These are phyloP conservation scores for Periconia digitata DNA, from an alignment of 2,329 filamentous ascomycete genomes.

Conservation along the genomic window DNA sequence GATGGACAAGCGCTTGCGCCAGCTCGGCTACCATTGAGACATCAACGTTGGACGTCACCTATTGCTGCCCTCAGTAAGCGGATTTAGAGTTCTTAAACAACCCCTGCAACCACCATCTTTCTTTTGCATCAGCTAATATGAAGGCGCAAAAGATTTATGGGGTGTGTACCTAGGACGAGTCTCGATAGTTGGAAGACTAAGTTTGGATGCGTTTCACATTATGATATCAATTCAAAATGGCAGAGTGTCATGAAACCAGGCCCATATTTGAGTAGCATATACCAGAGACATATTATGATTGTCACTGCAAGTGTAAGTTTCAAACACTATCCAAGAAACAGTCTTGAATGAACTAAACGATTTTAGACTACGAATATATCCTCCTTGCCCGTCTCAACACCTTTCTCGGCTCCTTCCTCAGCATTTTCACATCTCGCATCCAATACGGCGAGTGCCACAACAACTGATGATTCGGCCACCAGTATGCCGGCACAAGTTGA, in stretches of 20 bases:
- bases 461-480: too few species aligned
- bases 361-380: too few species aligned
- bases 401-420: too few species aligned
- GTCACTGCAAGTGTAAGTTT: background rate
- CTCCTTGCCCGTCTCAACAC: too few species aligned
- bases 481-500: background rate
- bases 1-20: slow-evolving; percentile 6
- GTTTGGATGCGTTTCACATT: too few species aligned
- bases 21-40: background rate
- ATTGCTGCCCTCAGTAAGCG: slow-evolving; percentile 4
- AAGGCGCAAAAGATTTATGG: too few species aligned
- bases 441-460: too few species aligned
- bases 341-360: too few species aligned
- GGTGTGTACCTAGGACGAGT: too few species aligned
- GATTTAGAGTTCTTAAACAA: too few species aligned
- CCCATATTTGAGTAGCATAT: slow-evolving; percentile 4
- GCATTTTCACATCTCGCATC: too few species aligned
- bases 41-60: background rate
- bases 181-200: too few species aligned
- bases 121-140: background rate
- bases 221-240: background rate
- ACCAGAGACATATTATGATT: slow-evolving; percentile 4
- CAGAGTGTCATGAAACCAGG: background rate
- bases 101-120: background rate
- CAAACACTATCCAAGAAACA: background rate